Evolutionary conservation across 1,284 basidiomycete genomes (phyloP).

Genomic region (Leccinum fallax): DNA sequence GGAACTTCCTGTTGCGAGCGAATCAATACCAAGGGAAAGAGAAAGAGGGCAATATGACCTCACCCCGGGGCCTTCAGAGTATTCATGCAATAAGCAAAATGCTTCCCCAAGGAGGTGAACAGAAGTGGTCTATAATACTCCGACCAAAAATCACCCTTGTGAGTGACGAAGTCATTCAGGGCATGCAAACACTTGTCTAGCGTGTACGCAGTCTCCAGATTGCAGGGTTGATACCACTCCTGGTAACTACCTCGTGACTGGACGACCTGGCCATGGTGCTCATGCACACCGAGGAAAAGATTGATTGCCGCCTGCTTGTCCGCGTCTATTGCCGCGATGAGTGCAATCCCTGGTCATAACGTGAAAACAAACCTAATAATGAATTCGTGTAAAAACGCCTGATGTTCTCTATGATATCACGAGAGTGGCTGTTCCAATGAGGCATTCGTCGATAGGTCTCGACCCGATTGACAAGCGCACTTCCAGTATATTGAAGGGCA

Average conservation of each 20-base stretch:
- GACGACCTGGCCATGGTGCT: conserved; percentile 46
- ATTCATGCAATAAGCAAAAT: conserved; percentile 88
- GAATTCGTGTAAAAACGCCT: conserved; percentile 96
- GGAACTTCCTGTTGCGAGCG: conserved; percentile 56
- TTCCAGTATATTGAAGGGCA: conserved; percentile 95
- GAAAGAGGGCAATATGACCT: conserved; percentile 17
- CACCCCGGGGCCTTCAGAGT: conserved; percentile 82
- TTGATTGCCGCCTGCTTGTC: conserved; percentile 99
- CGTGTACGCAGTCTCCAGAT: conserved; percentile 66
- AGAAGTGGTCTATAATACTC: conserved; percentile 90
- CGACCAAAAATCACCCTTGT: conserved; percentile 77
- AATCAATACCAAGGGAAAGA: not conserved
- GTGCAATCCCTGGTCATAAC: not conserved
- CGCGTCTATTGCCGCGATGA: conserved; percentile 60
- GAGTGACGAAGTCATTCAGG: conserved; percentile 59
- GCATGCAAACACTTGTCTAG: conserved; percentile 57
- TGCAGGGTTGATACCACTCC: conserved; percentile 77
- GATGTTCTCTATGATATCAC: conserved; percentile 97
- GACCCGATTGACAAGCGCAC: conserved; percentile 94
- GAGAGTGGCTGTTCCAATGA: conserved; percentile 97
- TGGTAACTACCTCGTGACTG: conserved; percentile 68
- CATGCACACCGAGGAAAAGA: conserved; percentile 88
- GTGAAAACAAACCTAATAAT: conserved; percentile 61
- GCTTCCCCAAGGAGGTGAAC: conserved; percentile 80
- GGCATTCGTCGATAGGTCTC: conserved; percentile 96